Evolutionary conservation across 2,329 filamentous ascomycete species (phyloP).

Genomic region (Stagonosporopsis rhizophila): DNA sequence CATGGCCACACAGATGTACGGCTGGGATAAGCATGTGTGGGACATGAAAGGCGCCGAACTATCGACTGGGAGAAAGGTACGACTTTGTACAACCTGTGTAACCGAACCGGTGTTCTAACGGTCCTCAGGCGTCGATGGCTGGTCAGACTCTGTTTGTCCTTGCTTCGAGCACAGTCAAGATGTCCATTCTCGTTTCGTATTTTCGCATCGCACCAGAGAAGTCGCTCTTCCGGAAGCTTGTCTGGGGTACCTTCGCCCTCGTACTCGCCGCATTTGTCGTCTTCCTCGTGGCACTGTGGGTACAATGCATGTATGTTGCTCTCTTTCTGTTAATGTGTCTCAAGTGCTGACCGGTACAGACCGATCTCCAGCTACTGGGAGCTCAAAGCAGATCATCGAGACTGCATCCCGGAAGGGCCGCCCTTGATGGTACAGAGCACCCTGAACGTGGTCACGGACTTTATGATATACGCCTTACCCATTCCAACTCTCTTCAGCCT

Average conservation of each 20-base stretch:
- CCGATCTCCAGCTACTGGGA: slow-evolving; percentile 56
- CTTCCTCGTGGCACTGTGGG: slow-evolving; percentile 48
- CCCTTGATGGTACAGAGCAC: slow-evolving; percentile 53
- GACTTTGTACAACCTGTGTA: slow-evolving; percentile 25
- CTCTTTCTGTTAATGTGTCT: not conserved
- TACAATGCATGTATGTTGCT: slow-evolving; percentile 47
- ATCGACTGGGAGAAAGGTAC: slow-evolving; percentile 46
- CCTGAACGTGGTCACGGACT: slow-evolving; percentile 55
- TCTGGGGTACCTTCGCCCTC: slow-evolving; percentile 46
- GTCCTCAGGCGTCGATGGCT: slow-evolving; percentile 46
- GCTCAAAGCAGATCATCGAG: slow-evolving; percentile 44
- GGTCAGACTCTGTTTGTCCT: slow-evolving; percentile 49
- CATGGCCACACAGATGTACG: slow-evolving; percentile 47
- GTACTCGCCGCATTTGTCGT: slow-evolving; percentile 46
- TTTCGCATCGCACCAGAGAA: slow-evolving; percentile 50
- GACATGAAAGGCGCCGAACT: slow-evolving; percentile 39
- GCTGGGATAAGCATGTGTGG: slow-evolving; percentile 50
- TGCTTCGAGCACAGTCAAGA: slow-evolving; percentile 48
- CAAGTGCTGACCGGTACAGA: slow-evolving; percentile 41
- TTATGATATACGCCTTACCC: slow-evolving; percentile 55
- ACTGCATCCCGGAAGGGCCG: slow-evolving; percentile 56
- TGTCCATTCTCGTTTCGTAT: slow-evolving; percentile 50
- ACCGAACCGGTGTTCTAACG: slow-evolving; percentile 30
- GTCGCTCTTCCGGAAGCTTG: slow-evolving; percentile 48
- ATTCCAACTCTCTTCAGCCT: slow-evolving; percentile 57